phyloP scores from a whole-genome alignment of 352 stramenopile species.

The Phytophthora fragariaefolia region DNA sequence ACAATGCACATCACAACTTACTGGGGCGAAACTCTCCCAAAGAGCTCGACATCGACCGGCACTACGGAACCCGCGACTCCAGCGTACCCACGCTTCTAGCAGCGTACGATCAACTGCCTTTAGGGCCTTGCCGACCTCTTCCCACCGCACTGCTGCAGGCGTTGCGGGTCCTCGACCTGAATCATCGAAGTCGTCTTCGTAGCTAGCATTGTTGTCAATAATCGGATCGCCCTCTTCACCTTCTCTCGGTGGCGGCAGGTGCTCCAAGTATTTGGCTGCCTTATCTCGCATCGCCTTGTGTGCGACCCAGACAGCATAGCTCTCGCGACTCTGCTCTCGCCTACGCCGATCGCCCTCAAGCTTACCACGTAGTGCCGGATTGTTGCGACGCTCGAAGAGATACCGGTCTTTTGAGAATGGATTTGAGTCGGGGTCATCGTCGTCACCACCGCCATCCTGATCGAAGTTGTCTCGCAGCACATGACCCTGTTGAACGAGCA shows the following conservation, averaged over 20 bases:
- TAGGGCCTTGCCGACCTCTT: slow-evolving; percentile 87
- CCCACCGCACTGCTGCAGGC: slow-evolving; percentile 56
- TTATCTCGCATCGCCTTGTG: slow-evolving; percentile 86
- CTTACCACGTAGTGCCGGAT: slow-evolving; percentile 60
- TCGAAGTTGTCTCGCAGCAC: slow-evolving; percentile 82
- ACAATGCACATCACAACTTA: slow-evolving; percentile 90
- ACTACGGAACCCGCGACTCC: slow-evolving; percentile 71
- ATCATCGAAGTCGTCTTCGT: slow-evolving; percentile 44
- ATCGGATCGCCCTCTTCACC: slow-evolving; percentile 25
- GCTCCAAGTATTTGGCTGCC: slow-evolving; percentile 71
- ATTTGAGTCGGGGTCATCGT: slow-evolving; percentile 33
- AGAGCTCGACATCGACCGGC: slow-evolving; percentile 66
- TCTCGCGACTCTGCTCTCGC: slow-evolving; percentile 70
- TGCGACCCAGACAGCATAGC: slow-evolving; percentile 75
- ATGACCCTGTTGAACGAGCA: slow-evolving; percentile 79
- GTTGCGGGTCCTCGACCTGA: slow-evolving; percentile 27
- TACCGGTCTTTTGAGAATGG: slow-evolving; percentile 79
- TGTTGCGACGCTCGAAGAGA: slow-evolving; percentile 75
- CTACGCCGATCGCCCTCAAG: slow-evolving; percentile 48
- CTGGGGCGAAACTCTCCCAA: slow-evolving; percentile 88
- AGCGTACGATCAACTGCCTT: slow-evolving; percentile 90
- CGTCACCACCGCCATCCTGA: slow-evolving; percentile 50
- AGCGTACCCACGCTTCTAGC: slow-evolving; percentile 84
- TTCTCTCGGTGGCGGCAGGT: slow-evolving; percentile 63
- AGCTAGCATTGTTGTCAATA: slow-evolving; percentile 34